phyloP scores from a whole-genome alignment of 1,284 basidiomycete species.

The Rhodotorula sp. region DNA sequence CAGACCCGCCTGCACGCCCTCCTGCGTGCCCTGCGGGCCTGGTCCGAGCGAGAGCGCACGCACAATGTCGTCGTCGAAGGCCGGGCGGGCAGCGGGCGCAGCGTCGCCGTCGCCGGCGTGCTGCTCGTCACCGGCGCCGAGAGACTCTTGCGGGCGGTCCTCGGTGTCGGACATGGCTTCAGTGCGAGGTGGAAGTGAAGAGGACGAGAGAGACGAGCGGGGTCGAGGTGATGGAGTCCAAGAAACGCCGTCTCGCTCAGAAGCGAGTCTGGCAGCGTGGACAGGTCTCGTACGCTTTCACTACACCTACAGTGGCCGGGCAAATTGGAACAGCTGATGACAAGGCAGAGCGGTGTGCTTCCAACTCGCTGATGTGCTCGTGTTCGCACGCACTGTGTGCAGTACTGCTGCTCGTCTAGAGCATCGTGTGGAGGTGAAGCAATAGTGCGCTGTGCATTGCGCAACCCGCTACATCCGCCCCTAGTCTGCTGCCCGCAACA shows the following conservation, averaged over 20 bases:
- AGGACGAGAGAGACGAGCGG: background rate
- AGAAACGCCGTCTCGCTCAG: background rate
- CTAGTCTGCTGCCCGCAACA: too few relatives aligned
- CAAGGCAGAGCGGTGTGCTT: too few relatives aligned
- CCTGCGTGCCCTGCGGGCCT: too few relatives aligned
- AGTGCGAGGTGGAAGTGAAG: background rate
- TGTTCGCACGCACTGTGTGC: too few relatives aligned
- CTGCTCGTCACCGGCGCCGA: background rate
- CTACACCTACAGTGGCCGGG: too few relatives aligned
- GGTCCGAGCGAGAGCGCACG: background rate
- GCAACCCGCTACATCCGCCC: background rate
- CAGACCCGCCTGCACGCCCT: too few relatives aligned
- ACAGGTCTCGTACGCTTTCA: background rate
- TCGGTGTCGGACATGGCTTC: slow-evolving; percentile 13
- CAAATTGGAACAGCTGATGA: too few relatives aligned
- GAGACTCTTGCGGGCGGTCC: background rate
- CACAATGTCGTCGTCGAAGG: slow-evolving; percentile 5
- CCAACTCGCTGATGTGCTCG: too few relatives aligned
- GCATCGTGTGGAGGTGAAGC: background rate
- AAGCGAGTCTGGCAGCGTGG: background rate
- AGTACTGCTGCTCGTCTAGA: too few relatives aligned
- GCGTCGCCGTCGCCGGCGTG: too few relatives aligned
- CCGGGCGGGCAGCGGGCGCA: background rate
- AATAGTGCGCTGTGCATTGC: background rate
- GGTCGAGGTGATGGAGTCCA: background rate